A percentile compares a stretch with the other conserved stretches of the same genome.
These are phyloP conservation scores for Yarrowia sp. DNA, from an alignment of 805 yeast species.

Conservation along the genomic window DNA sequence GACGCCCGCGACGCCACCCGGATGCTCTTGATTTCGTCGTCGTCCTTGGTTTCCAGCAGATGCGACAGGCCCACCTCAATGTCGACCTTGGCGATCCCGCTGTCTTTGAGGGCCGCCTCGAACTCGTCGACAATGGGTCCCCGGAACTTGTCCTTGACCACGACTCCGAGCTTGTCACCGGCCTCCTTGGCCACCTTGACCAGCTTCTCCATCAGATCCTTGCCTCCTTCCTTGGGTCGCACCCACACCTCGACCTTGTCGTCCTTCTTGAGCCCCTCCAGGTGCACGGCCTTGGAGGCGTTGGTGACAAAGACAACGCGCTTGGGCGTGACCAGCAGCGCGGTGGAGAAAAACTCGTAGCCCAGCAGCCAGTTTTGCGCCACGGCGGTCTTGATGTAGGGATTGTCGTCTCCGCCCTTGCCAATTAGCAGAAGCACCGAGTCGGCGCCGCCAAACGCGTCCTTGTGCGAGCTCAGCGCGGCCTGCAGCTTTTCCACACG, in stretches of 20 bases:
- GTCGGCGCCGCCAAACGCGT: constrained; percentile 54
- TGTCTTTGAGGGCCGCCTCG: constrained; percentile 53
- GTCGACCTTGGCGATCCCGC: constrained; percentile 57
- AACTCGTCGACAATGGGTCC: constrained; percentile 89
- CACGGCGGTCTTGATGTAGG: constrained; percentile 85
- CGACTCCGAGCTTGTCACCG: constrained; percentile 64
- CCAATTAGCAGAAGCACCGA: constrained; percentile 77
- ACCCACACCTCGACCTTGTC: constrained; percentile 63
- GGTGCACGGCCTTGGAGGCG: constrained; percentile 82
- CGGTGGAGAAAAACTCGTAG: constrained; percentile 94
- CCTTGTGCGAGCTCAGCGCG: constrained; percentile 43
- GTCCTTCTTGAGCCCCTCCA: constrained; percentile 62
- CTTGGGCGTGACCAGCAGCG: constrained; percentile 66
- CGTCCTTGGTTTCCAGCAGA: constrained; percentile 77
- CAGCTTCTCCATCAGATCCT: constrained; percentile 66
- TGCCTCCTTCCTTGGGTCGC: constrained; percentile 81
- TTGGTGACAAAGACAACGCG: constrained; percentile 75
- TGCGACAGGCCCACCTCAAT: constrained; percentile 61
- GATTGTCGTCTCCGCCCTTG: constrained; percentile 84
- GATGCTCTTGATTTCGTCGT: constrained; percentile 70
- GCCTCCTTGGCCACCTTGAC: constrained; percentile 51
- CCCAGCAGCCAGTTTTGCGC: constrained; percentile 81
- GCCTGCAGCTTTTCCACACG: constrained; percentile 34
- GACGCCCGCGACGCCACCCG: constrained; percentile 79
- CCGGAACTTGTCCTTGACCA: constrained; percentile 75